phyloP scores from a whole-genome alignment of 495 filamentous ascomycete genomes.

The Durotheca rogersii region DNA sequence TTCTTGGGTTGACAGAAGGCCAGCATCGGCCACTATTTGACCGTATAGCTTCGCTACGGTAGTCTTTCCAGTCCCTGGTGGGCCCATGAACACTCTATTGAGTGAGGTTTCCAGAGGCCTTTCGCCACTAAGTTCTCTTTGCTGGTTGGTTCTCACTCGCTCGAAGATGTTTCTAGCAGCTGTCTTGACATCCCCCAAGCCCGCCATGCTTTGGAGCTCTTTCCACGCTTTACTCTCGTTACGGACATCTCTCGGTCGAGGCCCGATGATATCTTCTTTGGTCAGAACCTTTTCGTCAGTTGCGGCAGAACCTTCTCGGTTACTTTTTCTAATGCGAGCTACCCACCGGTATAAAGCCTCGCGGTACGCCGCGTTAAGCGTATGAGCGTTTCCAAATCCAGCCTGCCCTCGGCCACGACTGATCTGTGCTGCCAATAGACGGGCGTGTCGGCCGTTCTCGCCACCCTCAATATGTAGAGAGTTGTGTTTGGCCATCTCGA shows the following conservation, averaged over 20 bases:
- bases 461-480: background rate
- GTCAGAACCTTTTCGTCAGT: conserved; percentile 28
- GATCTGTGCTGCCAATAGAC: background rate
- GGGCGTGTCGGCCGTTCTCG: background rate
- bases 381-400: background rate
- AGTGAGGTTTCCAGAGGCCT: conserved; percentile 57
- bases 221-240: conserved; percentile 53
- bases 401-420: background rate
- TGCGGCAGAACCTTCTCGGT: no score
- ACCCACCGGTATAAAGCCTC: background rate
- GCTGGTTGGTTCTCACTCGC: conserved; percentile 60
- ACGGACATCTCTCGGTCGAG: conserved; percentile 55
- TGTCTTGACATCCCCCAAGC: conserved; percentile 60
- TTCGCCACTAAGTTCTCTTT: conserved; percentile 61
- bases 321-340: background rate
- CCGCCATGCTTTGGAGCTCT: conserved; percentile 57
- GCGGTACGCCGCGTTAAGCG: background rate
- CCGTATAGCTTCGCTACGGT: conserved; percentile 75
- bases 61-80: conserved; percentile 76
- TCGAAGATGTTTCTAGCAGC: conserved; percentile 56
- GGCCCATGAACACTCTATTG: conserved; percentile 70
- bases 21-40: conserved; percentile 61
- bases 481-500: background rate
- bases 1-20: conserved; percentile 62
- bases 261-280: conserved; percentile 62